These are phyloP conservation scores for Fusarium sp. DNA, from an alignment of 2,329 filamentous ascomycete genomes.

Conservation along the genomic window DNA sequence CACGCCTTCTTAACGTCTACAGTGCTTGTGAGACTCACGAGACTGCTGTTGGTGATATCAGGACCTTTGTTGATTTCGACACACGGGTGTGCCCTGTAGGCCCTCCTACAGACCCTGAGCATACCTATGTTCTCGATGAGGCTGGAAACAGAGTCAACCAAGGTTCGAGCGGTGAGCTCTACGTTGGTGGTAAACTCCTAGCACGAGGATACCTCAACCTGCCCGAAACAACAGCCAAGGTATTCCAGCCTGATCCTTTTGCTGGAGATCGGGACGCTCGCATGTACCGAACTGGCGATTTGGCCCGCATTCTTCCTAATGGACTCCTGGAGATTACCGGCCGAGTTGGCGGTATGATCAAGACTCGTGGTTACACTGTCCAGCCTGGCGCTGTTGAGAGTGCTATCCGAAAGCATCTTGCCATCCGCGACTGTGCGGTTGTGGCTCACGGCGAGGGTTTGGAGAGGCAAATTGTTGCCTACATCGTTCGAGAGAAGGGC, in stretches of 20 bases:
- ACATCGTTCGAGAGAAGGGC: slow-evolving; percentile 76
- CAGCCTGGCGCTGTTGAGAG: slow-evolving; percentile 82
- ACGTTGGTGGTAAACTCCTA: slow-evolving; percentile 77
- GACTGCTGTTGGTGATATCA: slow-evolving; percentile 80
- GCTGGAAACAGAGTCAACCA: slow-evolving; percentile 70
- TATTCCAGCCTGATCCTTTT: slow-evolving; percentile 76
- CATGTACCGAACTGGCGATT: slow-evolving; percentile 81
- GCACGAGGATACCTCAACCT: slow-evolving; percentile 83
- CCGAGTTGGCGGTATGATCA: slow-evolving; percentile 83
- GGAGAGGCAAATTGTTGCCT: slow-evolving; percentile 80
- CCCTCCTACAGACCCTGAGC: slow-evolving; percentile 72
- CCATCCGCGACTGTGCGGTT: slow-evolving; percentile 78
- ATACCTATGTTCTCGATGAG: slow-evolving; percentile 79
- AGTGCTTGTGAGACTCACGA: slow-evolving; percentile 86
- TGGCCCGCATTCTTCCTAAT: slow-evolving; percentile 73
- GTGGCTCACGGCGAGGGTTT: slow-evolving; percentile 80
- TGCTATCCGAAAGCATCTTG: slow-evolving; percentile 75
- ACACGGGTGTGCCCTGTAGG: slow-evolving; percentile 79
- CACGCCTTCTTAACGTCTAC: slow-evolving; percentile 81
- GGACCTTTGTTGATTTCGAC: slow-evolving; percentile 71
- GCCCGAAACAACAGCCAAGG: slow-evolving; percentile 80
- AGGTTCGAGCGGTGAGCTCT: slow-evolving; percentile 77
- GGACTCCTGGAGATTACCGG: slow-evolving; percentile 81
- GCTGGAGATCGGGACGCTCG: slow-evolving; percentile 67
- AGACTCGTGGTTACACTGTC: slow-evolving; percentile 81